Conservation (phyloP, 371 early-diverging fungal genomes). For the Rhizomucor pusillus region DNA sequence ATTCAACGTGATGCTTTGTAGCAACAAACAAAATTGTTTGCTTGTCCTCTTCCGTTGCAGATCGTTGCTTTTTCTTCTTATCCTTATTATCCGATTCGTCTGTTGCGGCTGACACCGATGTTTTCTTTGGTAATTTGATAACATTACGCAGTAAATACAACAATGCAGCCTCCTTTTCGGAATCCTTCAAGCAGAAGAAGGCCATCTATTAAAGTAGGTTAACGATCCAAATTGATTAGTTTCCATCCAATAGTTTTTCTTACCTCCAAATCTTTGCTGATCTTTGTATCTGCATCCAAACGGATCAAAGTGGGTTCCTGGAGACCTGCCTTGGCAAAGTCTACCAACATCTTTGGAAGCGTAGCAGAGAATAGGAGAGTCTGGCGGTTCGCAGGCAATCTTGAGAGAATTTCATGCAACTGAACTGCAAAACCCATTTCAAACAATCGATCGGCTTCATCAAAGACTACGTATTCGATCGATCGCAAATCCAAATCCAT, state of each 20-base stretch:
- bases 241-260: neutral
- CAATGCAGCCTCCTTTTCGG: slow-evolving; percentile 89
- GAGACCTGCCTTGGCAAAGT: slow-evolving; percentile 95
- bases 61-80: slow-evolving; percentile 44
- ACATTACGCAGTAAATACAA: slow-evolving; percentile 78
- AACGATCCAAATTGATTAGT: neutral
- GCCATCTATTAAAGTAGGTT: slow-evolving; percentile 54
- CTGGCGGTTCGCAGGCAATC: slow-evolving; percentile 83
- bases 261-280: slow-evolving; percentile 87
- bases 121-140: slow-evolving; percentile 66
- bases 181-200: slow-evolving; percentile 79
- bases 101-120: slow-evolving; percentile 18
- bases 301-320: slow-evolving; percentile 91
- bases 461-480: slow-evolving; percentile 96
- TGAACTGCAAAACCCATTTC: slow-evolving; percentile 98
- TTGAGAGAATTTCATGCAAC: slow-evolving; percentile 84
- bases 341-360: slow-evolving; percentile 86
- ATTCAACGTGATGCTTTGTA: slow-evolving; percentile 97
- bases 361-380: slow-evolving; percentile 96
- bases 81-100: slow-evolving; percentile 14
- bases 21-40: slow-evolving; percentile 94
- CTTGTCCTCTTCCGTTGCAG: slow-evolving; percentile 45
- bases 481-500: slow-evolving; percentile 85
- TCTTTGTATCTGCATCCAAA: slow-evolving; percentile 92
- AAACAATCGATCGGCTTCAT: slow-evolving; percentile 98